A percentile compares a stretch with the other conserved stretches of the same genome.
These are phyloP conservation scores for Aegilops sharonensis DNA, from an alignment of 176 grass and related monocot species.

Conservation along the genomic window DNA sequence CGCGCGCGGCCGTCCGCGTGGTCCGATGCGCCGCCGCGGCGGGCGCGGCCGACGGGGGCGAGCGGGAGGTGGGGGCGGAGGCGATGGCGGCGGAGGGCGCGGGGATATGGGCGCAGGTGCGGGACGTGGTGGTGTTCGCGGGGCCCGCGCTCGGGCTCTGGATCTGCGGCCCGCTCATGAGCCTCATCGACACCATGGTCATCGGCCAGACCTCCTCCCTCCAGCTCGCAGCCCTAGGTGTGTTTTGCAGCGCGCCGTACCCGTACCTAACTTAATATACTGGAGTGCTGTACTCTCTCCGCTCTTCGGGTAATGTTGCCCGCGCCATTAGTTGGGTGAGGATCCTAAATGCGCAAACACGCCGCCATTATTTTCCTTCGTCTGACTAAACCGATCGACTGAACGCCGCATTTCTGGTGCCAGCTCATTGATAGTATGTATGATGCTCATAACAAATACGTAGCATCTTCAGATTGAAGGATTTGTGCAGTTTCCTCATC, in stretches of 20 bases:
- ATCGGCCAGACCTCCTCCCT: constrained; percentile 78
- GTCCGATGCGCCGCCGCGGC: background rate
- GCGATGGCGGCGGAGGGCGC: background rate
- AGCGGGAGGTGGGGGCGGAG: background rate
- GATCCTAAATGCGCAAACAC: no score
- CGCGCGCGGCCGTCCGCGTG: background rate
- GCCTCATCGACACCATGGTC: constrained; percentile 99
- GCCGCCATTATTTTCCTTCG: no score
- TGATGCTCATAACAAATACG: no score
- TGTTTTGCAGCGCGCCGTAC: background rate
- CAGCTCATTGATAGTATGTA: no score
- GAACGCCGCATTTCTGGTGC: no score
- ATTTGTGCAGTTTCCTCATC: no score
- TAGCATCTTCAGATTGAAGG: no score
- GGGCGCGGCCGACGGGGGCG: background rate
- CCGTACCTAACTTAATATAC: background rate
- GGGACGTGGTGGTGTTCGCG: constrained; percentile 70
- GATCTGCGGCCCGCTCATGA: constrained; percentile 86
- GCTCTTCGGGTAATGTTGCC: background rate
- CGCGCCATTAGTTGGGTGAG: background rate
- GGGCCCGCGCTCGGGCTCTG: constrained; percentile 77
- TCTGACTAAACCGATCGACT: no score
- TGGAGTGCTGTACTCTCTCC: background rate
- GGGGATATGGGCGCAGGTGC: constrained; percentile 68
- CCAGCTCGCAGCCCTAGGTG: constrained; percentile 77